These are phyloP conservation scores for Nevesoporus exiguus DNA, from an alignment of 768 basidiomycete species.

Conservation along the genomic window DNA sequence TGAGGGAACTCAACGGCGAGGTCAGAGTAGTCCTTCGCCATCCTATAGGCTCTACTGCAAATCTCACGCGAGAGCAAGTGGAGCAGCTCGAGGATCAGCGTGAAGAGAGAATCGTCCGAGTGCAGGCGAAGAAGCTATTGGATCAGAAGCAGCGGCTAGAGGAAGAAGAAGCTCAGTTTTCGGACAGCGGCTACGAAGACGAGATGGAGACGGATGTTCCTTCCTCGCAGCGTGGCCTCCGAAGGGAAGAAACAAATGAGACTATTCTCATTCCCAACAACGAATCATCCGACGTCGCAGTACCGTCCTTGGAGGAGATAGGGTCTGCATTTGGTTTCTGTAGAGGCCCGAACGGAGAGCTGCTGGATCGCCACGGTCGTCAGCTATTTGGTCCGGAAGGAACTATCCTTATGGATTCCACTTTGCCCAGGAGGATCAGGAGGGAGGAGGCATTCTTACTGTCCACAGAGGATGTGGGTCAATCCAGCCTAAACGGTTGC, in stretches of 20 bases:
- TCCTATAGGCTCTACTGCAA: constrained; percentile 18
- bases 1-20: constrained; percentile 13
- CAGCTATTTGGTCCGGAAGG: constrained; percentile 24
- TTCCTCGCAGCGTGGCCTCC: neutral
- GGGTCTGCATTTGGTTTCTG: neutral
- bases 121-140: constrained; percentile 15
- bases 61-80: constrained; percentile 27
- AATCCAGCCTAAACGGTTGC: neutral
- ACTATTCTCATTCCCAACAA: constrained; percentile 10
- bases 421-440: neutral
- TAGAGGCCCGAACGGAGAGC: constrained; percentile 23
- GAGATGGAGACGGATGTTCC: constrained; percentile 11
- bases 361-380: constrained; percentile 15
- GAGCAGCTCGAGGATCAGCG: constrained; percentile 14
- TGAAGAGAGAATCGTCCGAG: constrained; percentile 4
- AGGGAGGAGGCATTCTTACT: neutral
- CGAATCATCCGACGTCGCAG: neutral
- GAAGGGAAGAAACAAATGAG: constrained; percentile 1
- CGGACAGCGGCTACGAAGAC: constrained; percentile 19
- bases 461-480: neutral
- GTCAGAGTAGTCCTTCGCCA: constrained; percentile 22
- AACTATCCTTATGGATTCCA: constrained; percentile 16
- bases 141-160: constrained; percentile 1
- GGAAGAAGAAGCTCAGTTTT: constrained; percentile 3
- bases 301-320: constrained; percentile 1